Conservation (phyloP, 805 yeast species). For the Metschnikowia lachancei region DNA sequence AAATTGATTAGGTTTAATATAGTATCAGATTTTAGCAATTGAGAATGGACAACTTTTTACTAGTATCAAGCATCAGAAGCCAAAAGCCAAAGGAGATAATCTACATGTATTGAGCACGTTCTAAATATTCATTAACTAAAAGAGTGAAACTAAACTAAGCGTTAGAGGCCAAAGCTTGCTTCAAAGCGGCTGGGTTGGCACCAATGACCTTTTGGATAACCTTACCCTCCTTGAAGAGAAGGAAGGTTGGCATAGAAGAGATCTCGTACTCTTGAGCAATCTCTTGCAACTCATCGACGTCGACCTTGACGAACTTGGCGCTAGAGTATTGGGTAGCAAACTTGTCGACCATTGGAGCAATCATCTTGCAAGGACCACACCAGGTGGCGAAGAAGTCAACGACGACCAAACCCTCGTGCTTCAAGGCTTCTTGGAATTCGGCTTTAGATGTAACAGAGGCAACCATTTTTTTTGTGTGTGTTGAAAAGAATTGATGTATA, state of each 20-base stretch:
- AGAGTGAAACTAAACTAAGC: slow-evolving; percentile 30
- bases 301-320: slow-evolving; percentile 83
- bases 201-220: slow-evolving; percentile 79
- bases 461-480: slow-evolving; percentile 31
- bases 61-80: neutral
- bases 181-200: slow-evolving; percentile 83
- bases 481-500: neutral
- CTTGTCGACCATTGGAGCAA: slow-evolving; percentile 89
- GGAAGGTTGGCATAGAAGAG: slow-evolving; percentile 57
- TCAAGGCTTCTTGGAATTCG: slow-evolving; percentile 68
- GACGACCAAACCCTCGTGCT: slow-evolving; percentile 70
- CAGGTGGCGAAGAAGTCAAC: slow-evolving; percentile 96
- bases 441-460: slow-evolving; percentile 28
- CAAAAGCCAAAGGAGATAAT: too few species aligned
- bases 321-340: slow-evolving; percentile 63
- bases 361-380: slow-evolving; percentile 99
- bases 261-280: slow-evolving; percentile 67
- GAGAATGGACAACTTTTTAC: neutral
- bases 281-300: slow-evolving; percentile 79
- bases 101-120: neutral
- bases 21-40: too few species aligned
- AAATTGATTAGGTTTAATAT: too few species aligned
- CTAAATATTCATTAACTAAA: slow-evolving; percentile 1
- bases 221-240: slow-evolving; percentile 81
- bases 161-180: slow-evolving; percentile 58